Conservation (phyloP, 2,329 filamentous ascomycete species). For the Cadophora luteo-olivacea region DNA sequence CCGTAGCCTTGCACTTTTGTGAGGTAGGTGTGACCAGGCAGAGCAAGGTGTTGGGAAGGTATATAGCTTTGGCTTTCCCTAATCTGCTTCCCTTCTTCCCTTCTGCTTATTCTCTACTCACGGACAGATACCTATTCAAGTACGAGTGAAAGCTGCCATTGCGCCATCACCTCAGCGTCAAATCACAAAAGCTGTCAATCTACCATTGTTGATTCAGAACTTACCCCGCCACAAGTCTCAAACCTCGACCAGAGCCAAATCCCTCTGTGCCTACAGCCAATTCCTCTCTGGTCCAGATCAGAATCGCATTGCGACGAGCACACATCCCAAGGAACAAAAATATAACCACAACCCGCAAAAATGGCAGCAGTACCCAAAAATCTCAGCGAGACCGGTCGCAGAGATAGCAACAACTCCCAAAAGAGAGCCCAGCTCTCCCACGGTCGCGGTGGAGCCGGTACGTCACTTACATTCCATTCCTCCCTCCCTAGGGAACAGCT, state of each 20-base stretch:
- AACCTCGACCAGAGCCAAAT: background rate
- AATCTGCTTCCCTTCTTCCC: background rate
- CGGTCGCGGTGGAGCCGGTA: slow-evolving; percentile 78
- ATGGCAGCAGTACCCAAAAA: slow-evolving; percentile 38
- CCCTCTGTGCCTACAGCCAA: background rate
- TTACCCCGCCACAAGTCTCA: background rate
- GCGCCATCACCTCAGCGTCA: background rate
- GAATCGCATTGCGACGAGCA: background rate
- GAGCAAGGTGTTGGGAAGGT: background rate
- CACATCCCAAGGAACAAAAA: background rate
- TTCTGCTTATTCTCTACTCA: background rate
- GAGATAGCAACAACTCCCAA: slow-evolving; percentile 33
- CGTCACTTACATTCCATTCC: slow-evolving; percentile 30
- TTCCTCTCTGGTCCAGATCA: background rate
- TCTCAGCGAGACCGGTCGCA: slow-evolving; percentile 31
- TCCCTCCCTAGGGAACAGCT: background rate
- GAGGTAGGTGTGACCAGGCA: slow-evolving; percentile 3
- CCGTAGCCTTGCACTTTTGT: slow-evolving; percentile 10
- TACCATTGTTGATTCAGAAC: background rate
- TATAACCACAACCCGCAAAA: background rate
- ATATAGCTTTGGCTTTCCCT: slow-evolving; percentile 2
- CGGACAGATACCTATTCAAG: background rate
- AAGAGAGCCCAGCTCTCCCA: slow-evolving; percentile 55
- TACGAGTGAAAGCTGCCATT: background rate
- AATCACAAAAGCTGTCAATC: background rate